Evolutionary conservation across 2,329 filamentous ascomycete species (phyloP).

Genomic region (Neodidymelliopsis sp.): DNA sequence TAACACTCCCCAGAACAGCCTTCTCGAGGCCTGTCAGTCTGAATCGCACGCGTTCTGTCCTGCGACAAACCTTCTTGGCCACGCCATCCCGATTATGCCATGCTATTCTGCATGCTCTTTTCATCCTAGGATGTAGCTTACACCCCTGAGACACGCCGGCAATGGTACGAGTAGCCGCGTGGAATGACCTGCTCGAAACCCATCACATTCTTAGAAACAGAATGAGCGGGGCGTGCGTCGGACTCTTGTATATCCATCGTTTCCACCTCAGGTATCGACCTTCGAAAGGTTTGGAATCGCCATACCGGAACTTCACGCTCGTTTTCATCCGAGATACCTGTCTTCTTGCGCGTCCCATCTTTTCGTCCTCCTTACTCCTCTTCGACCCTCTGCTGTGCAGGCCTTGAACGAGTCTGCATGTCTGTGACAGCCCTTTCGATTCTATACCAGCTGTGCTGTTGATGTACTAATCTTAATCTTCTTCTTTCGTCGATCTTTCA

Average conservation of each 20-base stretch:
- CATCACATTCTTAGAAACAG: constrained; percentile 41
- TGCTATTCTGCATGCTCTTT: constrained; percentile 29
- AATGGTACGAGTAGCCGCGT: constrained; percentile 39
- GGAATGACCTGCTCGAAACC: constrained; percentile 31
- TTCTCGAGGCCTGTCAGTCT: constrained; percentile 30
- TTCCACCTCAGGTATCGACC: constrained; percentile 35
- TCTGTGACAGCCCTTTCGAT: constrained; percentile 38
- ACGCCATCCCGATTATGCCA: constrained; percentile 35
- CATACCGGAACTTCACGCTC: constrained; percentile 38
- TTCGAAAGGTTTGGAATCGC: constrained; percentile 44
- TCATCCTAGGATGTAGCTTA: constrained; percentile 22
- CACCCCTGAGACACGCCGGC: constrained; percentile 33
- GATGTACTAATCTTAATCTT: constrained; percentile 42
- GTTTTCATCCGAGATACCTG: constrained; percentile 34
- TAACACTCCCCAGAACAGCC: constrained; percentile 24
- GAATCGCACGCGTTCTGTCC: constrained; percentile 22
- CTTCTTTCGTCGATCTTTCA: constrained; percentile 4
- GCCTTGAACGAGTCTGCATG: constrained; percentile 45
- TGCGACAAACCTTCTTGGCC: constrained; percentile 30
- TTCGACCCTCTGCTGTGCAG: constrained; percentile 48
- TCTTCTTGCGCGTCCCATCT: constrained; percentile 22
- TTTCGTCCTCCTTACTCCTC: constrained; percentile 28
- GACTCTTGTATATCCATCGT: constrained; percentile 36
- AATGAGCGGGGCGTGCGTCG: constrained; percentile 31
- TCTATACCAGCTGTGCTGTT: constrained; percentile 47